Evolutionary conservation across 2,329 filamentous ascomycete genomes (phyloP).

Genomic region (Mycosphaerella sp.): DNA sequence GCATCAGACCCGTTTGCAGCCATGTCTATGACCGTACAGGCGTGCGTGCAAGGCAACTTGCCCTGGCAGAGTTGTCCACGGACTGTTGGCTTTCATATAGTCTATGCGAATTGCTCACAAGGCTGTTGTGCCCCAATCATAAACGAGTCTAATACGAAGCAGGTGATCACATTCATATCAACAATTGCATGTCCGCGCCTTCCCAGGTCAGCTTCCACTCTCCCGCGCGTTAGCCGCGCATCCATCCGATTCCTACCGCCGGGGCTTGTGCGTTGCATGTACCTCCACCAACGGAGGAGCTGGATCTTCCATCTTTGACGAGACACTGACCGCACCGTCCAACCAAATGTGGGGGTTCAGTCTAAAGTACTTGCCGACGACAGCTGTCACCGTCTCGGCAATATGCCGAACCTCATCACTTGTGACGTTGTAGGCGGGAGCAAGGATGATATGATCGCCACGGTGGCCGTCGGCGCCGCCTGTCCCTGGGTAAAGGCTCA

Average conservation of each 20-base stretch:
- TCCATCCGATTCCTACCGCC: neutral
- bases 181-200: neutral
- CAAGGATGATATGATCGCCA: conserved; percentile 64
- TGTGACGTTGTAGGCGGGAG: conserved; percentile 61
- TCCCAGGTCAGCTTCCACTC: neutral
- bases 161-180: neutral
- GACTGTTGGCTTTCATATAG: neutral
- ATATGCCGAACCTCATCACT: conserved; percentile 51
- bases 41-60: neutral
- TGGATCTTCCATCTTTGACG: neutral
- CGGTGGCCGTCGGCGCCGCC: conserved; percentile 53
- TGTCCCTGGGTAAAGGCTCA: conserved; percentile 58
- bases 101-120: neutral
- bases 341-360: neutral
- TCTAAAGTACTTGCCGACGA: conserved; percentile 47
- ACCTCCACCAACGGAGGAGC: neutral
- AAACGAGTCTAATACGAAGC: neutral
- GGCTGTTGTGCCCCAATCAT: neutral
- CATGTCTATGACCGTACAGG: neutral
- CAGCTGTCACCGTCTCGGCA: conserved; percentile 45
- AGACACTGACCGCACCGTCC: neutral
- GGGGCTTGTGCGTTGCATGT: neutral
- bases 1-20: too few relatives aligned
- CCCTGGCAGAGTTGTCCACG: too few relatives aligned
- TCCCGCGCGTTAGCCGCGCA: neutral